Percentiles rank a stretch among this genome's conserved stretches.
phyloP scores from a whole-genome alignment of 148 eudicot genomes.

The Salicornia ramosissima region DNA sequence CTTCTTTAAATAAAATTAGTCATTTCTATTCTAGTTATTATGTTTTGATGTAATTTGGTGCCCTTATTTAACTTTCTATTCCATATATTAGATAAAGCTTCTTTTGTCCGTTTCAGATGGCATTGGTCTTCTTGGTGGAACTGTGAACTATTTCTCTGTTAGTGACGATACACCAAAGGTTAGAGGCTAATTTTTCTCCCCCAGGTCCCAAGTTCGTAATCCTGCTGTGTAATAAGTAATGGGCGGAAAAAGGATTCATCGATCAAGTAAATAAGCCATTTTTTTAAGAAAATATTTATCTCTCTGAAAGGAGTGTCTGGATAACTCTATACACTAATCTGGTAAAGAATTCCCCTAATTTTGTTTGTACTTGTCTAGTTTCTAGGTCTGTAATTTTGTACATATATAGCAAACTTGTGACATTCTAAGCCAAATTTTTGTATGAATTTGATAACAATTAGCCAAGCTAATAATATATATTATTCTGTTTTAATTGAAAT shows the following conservation, averaged over 20 bases:
- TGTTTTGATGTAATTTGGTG: neutral
- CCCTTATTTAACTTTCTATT: neutral
- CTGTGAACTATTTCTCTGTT: constrained; percentile 63
- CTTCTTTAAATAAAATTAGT: neutral
- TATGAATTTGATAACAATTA: too few relatives aligned
- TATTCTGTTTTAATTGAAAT: too few relatives aligned
- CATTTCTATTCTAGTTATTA: neutral
- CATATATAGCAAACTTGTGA: too few relatives aligned
- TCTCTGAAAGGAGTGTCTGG: neutral
- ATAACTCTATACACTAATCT: neutral
- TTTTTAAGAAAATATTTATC: neutral
- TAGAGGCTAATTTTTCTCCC: constrained; percentile 12
- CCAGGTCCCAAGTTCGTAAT: neutral
- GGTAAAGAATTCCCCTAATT: too few relatives aligned
- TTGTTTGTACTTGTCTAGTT: neutral
- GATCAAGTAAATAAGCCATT: neutral
- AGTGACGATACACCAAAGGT: constrained; percentile 87
- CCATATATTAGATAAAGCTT: constrained; percentile 7
- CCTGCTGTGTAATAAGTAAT: too few relatives aligned
- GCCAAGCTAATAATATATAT: too few relatives aligned
- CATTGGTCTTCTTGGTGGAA: constrained; percentile 94
- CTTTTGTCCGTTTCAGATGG: constrained; percentile 65
- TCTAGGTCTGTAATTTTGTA: neutral
- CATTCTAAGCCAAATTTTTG: neutral
- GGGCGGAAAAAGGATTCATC: neutral